Evolutionary conservation across 805 yeast species (phyloP).

Genomic region (Starmerella scarabaei): DNA sequence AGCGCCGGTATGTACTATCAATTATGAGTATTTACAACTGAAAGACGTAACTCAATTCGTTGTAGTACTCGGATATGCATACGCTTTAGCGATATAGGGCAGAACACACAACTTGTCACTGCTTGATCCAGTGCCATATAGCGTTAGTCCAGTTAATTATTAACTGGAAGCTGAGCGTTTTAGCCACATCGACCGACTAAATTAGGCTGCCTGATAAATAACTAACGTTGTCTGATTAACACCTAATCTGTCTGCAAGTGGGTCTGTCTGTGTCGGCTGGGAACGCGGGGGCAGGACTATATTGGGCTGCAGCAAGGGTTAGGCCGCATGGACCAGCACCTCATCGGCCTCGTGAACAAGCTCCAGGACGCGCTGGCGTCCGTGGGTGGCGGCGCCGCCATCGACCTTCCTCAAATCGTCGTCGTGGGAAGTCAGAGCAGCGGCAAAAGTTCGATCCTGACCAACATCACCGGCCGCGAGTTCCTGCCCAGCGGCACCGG

Average conservation of each 20-base stretch:
- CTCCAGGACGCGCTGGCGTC: constrained; percentile 85
- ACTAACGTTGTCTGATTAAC: not conserved
- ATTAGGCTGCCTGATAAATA: not conserved
- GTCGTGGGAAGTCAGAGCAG: constrained; percentile 87
- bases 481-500: constrained; percentile 85
- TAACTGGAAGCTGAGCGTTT: too few species aligned
- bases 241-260: not conserved
- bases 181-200: too few species aligned
- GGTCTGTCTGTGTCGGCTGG: not conserved
- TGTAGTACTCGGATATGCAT: too few species aligned
- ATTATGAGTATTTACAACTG: too few species aligned
- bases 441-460: constrained; percentile 80
- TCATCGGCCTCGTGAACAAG: constrained; percentile 76
- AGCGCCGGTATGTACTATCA: too few species aligned
- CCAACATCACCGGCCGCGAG: constrained; percentile 83
- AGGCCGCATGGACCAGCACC: constrained; percentile 61
- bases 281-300: too few species aligned
- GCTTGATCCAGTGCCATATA: too few species aligned
- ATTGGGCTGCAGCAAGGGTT: too few species aligned
- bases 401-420: constrained; percentile 76
- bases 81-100: too few species aligned
- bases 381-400: constrained; percentile 65
- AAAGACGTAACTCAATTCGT: too few species aligned
- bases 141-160: too few species aligned
- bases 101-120: too few species aligned